phyloP scores from a whole-genome alignment of 2,329 filamentous ascomycete genomes.

The Neobulgaria alba region DNA sequence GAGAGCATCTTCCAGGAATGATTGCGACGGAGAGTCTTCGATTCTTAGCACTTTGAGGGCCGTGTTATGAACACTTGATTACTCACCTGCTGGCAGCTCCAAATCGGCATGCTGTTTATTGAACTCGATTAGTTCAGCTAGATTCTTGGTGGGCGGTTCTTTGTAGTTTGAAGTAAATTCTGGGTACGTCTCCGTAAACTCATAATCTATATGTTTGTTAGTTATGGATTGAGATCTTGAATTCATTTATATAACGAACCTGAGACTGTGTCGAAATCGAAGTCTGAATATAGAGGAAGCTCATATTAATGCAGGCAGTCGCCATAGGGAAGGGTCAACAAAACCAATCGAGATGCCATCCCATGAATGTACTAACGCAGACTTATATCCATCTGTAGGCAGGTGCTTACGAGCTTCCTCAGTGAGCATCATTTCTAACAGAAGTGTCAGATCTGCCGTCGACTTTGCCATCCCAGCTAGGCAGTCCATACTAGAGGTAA shows the following conservation, averaged over 20 bases:
- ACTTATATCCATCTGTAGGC: conserved; percentile 1
- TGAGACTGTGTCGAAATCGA: too few species aligned
- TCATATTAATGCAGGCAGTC: too few species aligned
- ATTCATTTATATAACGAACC: too few species aligned
- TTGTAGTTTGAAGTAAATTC: too few species aligned
- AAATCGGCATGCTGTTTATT: conserved; percentile 1
- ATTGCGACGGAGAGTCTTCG: conserved; percentile 3
- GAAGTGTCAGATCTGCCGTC: conserved; percentile 13
- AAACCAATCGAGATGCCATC: conserved; percentile 14
- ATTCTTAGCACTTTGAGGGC: neutral
- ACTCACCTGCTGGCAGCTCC: conserved; percentile 4
- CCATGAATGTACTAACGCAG: conserved; percentile 6
- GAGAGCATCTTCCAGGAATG: neutral
- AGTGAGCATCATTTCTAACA: conserved; percentile 9
- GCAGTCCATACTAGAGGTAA: conserved; percentile 16
- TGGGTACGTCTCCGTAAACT: too few species aligned
- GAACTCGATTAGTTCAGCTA: conserved; percentile 4
- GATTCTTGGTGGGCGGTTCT: neutral
- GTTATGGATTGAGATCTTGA: too few species aligned
- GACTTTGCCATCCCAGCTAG: conserved; percentile 21
- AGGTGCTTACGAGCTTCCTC: conserved; percentile 1
- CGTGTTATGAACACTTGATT: neutral
- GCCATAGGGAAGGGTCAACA: conserved; percentile 4
- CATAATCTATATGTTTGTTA: too few species aligned
- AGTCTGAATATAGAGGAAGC: too few species aligned